A percentile compares a stretch with the other conserved stretches of the same genome.
Evolutionary conservation across 768 basidiomycete genomes (phyloP).

Genomic region (Suillus subalutaceus): DNA sequence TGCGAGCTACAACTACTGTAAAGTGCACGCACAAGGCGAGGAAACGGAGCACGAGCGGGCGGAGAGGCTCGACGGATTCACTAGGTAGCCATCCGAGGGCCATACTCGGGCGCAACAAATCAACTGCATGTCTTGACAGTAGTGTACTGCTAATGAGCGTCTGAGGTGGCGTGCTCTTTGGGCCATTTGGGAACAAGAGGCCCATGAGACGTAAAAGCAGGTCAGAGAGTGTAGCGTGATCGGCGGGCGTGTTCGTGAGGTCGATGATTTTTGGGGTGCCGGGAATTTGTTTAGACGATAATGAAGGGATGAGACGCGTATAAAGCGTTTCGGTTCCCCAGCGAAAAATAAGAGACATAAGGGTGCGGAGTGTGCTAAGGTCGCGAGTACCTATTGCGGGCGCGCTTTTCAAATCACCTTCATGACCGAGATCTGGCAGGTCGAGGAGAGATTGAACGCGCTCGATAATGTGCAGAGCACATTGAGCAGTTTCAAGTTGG

Average conservation of each 20-base stretch:
- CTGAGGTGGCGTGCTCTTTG: slow-evolving; percentile 49
- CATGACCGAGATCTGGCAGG: not conserved
- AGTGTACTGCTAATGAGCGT: slow-evolving; percentile 63
- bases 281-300: slow-evolving; percentile 35
- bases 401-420: slow-evolving; percentile 3
- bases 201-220: slow-evolving; percentile 47
- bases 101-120: slow-evolving; percentile 62
- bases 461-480: slow-evolving; percentile 54
- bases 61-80: slow-evolving; percentile 48
- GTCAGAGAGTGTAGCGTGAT: slow-evolving; percentile 47
- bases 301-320: slow-evolving; percentile 41
- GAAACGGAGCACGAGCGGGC: slow-evolving; percentile 56
- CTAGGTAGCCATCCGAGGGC: slow-evolving; percentile 74
- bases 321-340: slow-evolving; percentile 69
- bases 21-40: slow-evolving; percentile 59
- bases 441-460: slow-evolving; percentile 49
- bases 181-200: slow-evolving; percentile 57
- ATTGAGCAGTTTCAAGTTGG: slow-evolving; percentile 56
- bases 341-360: slow-evolving; percentile 69
- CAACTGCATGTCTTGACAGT: slow-evolving; percentile 57
- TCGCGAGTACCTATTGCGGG: slow-evolving; percentile 66
- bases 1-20: not conserved
- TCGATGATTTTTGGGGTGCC: slow-evolving; percentile 44
- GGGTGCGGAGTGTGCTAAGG: slow-evolving; percentile 58
- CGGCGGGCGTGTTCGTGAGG: slow-evolving; percentile 42